Base-by-base conservation (phyloP, 441 rosid genomes). In the Breynia disticha region DNA sequence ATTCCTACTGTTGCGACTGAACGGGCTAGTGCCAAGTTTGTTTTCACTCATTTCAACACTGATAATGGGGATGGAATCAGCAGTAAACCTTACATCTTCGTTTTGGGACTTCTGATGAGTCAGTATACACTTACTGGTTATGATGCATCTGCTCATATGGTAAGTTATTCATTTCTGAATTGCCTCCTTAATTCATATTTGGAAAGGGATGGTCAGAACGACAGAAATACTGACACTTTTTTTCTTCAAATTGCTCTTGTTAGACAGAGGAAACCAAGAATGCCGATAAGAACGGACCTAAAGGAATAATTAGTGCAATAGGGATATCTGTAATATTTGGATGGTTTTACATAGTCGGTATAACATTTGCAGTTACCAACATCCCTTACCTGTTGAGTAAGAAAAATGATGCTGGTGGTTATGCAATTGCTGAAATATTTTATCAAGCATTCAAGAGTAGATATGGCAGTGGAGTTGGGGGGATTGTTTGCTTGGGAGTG, bases 61-160 rank as follows among this genome's bases (percentile, higher is more conserved):
- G 95, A 86, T 32, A 91, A 88, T 48, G 86, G 69, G 11, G 80
- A 70, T 8, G 95, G 95, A 56, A 86, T 93, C 51, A 49, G 60
- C 56, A 84, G 67, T 61, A 84, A 77, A 58, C 64, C 57, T 51
- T 86, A 93, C 77, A 88, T 93, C 39, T 88, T 93, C 54, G 83
- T 82, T 52, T 65, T 93, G 15, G 98, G 98, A 45, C 91, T 93
- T 59, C 76, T 93, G 18, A 88, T 93, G 97, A 93, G 91, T 70
- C 97, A 88, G 72, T 88, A 93, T 57, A 93, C 97, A n/a, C 79
- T 93, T 32, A 67, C 90, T 14, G 98, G 97, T 19, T 88, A 88
- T 47, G 97, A 88, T 75, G 97, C 97, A 3, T 93, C 98, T 55
- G 97, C 97, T 63, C 98, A 88, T 73, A 86, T 93, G 98, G 98